A percentile compares a stretch with the other conserved stretches of the same genome.
Evolutionary conservation across 2,329 filamentous ascomycete genomes (phyloP).

Genomic region (Coniella lustricola): DNA sequence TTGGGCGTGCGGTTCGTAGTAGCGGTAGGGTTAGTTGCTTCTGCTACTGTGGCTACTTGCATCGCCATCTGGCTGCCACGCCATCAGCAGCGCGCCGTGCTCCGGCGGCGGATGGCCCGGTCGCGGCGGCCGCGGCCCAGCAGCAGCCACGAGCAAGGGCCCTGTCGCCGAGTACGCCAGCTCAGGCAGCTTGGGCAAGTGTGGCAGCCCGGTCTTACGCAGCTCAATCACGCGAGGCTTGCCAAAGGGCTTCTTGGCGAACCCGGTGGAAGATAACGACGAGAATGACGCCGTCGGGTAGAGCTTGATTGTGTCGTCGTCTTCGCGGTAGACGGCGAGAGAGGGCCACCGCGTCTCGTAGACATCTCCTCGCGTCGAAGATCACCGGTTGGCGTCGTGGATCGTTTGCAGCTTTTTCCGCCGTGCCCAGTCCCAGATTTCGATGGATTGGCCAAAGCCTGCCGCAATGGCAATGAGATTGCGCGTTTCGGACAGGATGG

Average conservation of each 20-base stretch:
- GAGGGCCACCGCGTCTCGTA: constrained; percentile 28
- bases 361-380: constrained; percentile 28
- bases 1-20: constrained; percentile 25
- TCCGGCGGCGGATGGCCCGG: constrained; percentile 31
- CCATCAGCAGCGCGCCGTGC: constrained; percentile 30
- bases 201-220: constrained; percentile 27
- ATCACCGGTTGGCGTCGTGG: constrained; percentile 31
- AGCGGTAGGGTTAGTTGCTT: constrained; percentile 31
- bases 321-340: constrained; percentile 29
- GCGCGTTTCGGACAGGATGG: constrained; percentile 33
- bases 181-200: constrained; percentile 32
- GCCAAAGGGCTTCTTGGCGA: constrained; percentile 32
- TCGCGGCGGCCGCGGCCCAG: constrained; percentile 32
- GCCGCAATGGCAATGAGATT: constrained; percentile 32
- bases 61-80: constrained; percentile 30
- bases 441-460: constrained; percentile 31
- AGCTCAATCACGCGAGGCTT: constrained; percentile 30
- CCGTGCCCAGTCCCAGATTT: constrained; percentile 33
- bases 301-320: constrained; percentile 27
- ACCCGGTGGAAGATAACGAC: no score
- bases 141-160: constrained; percentile 31
- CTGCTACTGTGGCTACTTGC: no score
- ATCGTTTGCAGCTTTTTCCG: constrained; percentile 34
- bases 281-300: constrained; percentile 24
- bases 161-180: constrained; percentile 33